These are phyloP conservation scores for Pythium graminicola DNA, from an alignment of 352 stramenopile genomes.

Conservation along the genomic window DNA sequence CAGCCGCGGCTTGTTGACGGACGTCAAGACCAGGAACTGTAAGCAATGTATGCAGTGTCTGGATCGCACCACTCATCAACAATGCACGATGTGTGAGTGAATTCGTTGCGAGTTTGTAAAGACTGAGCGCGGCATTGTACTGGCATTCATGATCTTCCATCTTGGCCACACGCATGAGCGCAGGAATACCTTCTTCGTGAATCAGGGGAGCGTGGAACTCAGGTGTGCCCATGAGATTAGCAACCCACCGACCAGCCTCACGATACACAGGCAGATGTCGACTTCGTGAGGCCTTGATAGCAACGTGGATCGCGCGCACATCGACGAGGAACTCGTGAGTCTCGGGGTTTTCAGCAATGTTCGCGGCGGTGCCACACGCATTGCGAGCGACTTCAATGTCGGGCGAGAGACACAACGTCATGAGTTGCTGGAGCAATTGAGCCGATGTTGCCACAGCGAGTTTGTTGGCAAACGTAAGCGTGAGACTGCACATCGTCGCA, in stretches of 20 bases:
- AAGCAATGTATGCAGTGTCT: conserved; percentile 67
- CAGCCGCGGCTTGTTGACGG: conserved; percentile 83
- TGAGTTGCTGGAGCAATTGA: conserved; percentile 52
- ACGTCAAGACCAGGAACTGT: conserved; percentile 65
- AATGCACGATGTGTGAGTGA: conserved; percentile 58
- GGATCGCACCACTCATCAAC: conserved; percentile 48
- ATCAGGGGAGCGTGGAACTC: conserved; percentile 81
- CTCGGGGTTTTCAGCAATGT: conserved; percentile 81
- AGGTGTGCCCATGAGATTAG: conserved; percentile 85
- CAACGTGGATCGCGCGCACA: conserved; percentile 81
- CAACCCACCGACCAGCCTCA: conserved; percentile 85
- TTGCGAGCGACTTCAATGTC: conserved; percentile 91
- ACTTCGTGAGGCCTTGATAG: conserved; percentile 84
- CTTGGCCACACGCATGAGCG: conserved; percentile 82
- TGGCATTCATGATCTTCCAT: conserved; percentile 89
- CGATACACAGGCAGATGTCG: conserved; percentile 87
- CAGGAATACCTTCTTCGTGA: conserved; percentile 77
- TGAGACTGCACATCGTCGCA: conserved; percentile 84
- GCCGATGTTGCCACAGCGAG: conserved; percentile 42
- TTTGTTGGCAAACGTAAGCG: conserved; percentile 77
- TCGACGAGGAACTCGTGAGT: conserved; percentile 85
- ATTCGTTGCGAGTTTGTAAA: conserved; percentile 87
- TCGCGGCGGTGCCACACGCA: conserved; percentile 87
- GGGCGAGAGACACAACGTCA: conserved; percentile 63
- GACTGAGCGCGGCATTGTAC: conserved; percentile 82